Evolutionary conservation across 176 grass and related monocot genomes (phyloP), one percentile per base, ranked within the genome.

Genomic region (Rhynchospora tenuis): DNA sequence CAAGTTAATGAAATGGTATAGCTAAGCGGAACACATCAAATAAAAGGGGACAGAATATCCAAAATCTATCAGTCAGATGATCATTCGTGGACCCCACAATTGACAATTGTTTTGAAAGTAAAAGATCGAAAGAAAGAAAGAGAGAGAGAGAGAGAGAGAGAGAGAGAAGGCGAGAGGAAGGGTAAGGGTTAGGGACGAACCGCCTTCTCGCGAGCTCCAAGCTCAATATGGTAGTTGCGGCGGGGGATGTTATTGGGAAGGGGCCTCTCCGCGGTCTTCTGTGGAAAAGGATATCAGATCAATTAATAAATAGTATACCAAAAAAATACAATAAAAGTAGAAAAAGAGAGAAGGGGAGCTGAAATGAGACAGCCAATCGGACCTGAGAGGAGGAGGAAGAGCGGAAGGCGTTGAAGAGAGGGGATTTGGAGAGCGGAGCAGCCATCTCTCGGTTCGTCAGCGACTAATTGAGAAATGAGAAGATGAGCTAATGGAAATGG

Each of bases 171-270:
- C 9, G 24, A 27, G 67, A 71, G 67, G 43, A 13, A 72, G n/a
- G 9, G 33, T 29, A 8, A 63, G 17, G n/a, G 45, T 17, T 2
- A 27, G n/a, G 20, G 4, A 73, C 83, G 51, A 29, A 84, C 83
- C 83, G 83, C 69, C 66, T 76, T 76, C 83, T 84, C 83, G 29
- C 83, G 83, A 62, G 70, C 17, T 75, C 83, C 68, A 54, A 84
- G 83, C n/a, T 84, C 52, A 43, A 64, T 43, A 61, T 84, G 83
- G 52, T 84, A 84, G 31, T 43, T 62, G 48, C 83, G 68, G 68
- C 68, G 52, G 4, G 83, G 83, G 69, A 76, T n/a, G n/a, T n/a
- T 24, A 11, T 9, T 74, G 38, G 50, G 19, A 17, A 84, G 19
- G 2, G 52, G 28, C 66, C 54, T 27, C 66, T 76, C 54, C 31